A percentile compares a stretch with the other conserved stretches of the same genome.
phyloP scores from a whole-genome alignment of 441 rosid species.

The Populus hybrid region DNA sequence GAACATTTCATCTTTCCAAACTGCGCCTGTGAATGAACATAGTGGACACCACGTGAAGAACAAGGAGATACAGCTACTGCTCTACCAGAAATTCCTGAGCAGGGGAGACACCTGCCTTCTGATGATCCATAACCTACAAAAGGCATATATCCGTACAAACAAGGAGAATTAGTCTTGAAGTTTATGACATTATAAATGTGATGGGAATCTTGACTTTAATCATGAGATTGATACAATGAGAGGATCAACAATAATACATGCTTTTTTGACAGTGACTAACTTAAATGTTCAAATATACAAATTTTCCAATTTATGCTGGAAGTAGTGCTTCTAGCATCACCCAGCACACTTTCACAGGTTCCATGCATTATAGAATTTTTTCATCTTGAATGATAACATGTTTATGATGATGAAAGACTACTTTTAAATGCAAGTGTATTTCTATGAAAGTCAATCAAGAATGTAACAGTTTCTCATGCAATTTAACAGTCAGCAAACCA shows the following conservation, averaged over 20 bases:
- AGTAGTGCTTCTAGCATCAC: not conserved
- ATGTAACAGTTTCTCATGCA: not conserved
- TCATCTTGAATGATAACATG: not conserved
- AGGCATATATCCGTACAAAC: slow-evolving; percentile 9
- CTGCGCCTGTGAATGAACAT: slow-evolving; percentile 29
- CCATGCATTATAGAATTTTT: not conserved
- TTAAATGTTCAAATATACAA: not conserved
- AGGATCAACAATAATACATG: not conserved
- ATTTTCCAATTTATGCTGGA: not conserved
- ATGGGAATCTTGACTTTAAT: not conserved
- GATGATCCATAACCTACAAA: slow-evolving; percentile 49
- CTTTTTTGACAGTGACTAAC: not conserved
- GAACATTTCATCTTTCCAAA: slow-evolving; percentile 33
- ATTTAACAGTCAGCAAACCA: not conserved
- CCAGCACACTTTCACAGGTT: not conserved
- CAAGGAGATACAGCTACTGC: slow-evolving; percentile 34
- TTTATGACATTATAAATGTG: not conserved
- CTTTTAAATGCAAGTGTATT: not conserved
- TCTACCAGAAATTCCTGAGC: slow-evolving; percentile 47
- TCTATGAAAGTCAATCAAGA: not conserved
- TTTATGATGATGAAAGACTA: not conserved
- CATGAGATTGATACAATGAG: not conserved
- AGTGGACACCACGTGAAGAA: slow-evolving; percentile 24
- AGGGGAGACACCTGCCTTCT: slow-evolving; percentile 38
- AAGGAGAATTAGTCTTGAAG: not conserved